Percentiles rank a stretch among this genome's conserved stretches.
Evolutionary conservation across 1,284 basidiomycete genomes (phyloP).

Genomic region (Sanghuangporus baumii): DNA sequence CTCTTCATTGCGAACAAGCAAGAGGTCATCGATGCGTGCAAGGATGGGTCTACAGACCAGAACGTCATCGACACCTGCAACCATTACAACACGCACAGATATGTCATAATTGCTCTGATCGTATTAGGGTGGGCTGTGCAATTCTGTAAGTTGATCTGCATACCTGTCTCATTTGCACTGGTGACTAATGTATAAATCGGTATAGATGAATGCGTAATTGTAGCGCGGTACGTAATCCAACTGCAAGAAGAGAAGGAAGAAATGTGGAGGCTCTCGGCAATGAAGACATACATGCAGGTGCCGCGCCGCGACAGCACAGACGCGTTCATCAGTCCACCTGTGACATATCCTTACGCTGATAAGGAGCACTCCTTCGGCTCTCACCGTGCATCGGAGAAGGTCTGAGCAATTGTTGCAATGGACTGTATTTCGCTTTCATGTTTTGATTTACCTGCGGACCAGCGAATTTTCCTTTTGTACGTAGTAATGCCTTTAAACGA

Average conservation of each 20-base stretch:
- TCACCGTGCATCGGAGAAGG: background rate
- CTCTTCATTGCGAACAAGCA: conserved; percentile 8
- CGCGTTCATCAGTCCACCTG: conserved; percentile 6
- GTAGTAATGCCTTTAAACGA: no score
- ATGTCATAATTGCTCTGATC: background rate
- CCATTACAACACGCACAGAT: conserved; percentile 2
- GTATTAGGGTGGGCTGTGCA: conserved; percentile 11
- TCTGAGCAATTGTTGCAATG: background rate
- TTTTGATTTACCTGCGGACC: background rate
- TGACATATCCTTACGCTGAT: conserved; percentile 15
- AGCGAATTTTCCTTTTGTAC: background rate
- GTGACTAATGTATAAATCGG: background rate
- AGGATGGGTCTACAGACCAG: conserved; percentile 13
- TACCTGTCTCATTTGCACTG: no score
- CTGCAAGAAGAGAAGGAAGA: conserved; percentile 16
- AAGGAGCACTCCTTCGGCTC: conserved; percentile 12
- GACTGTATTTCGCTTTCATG: background rate
- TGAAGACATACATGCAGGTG: conserved; percentile 13
- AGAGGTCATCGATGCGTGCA: conserved; percentile 2
- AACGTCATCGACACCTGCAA: conserved; percentile 10
- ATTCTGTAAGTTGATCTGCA: conserved; percentile 7
- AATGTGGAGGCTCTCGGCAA: conserved; percentile 9
- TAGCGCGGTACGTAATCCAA: conserved; percentile 15
- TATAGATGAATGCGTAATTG: conserved; percentile 16
- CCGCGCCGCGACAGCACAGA: conserved; percentile 11